Base-by-base conservation (phyloP, 768 basidiomycete species). In the Macrolepiota dolichaula region DNA sequence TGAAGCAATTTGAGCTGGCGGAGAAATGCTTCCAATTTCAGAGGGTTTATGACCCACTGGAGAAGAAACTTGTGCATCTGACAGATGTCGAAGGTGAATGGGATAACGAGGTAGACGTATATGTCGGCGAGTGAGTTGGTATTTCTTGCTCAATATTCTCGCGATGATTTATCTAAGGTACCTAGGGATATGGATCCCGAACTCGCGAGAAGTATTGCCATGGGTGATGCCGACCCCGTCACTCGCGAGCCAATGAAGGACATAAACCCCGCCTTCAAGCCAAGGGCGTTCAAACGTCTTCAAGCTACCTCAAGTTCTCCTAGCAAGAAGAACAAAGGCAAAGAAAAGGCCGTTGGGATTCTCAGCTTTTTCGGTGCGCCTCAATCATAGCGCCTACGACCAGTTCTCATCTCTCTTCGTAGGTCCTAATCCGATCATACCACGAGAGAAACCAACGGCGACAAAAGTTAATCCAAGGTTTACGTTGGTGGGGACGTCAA, bases 21-120 rank as follows among this genome's bases (percentile, higher is more conserved):
- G 95, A 98, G 71, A 88, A 88, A 65, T 96, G 93, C 55, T 99
- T 98, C 70, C 76, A 92, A 55, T 88, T 98, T 72, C 97, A 98
- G 68, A 80, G 94, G 58, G 94, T 98, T 42, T 99, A 91, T 72
- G 89, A 92, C 73, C 94, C 96, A 0, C 63, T 75, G 22, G 64
- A 76, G 36, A 78, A 87, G 71, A 77, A 72, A 59, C 76, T 98
- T 13, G 88, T 93, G 1, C 83, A 91, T 69, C 72, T 98, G 61
- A 85, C 81, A 25, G 83, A 85, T 1, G 79, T 90, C 0, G 79
- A 76, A 35, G 80, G 68, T n/a, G 78, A 73, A 5, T 87, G 84
- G 81, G 81, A 83, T 65, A 77, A 79, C 15, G 82, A 81, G 60
- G 76, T 78, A n/a, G 87, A 93, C 59, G 81, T 81, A 58, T 91